Base-by-base conservation (phyloP, 2,329 filamentous ascomycete genomes). In the Penicillium fuscoglaucum region DNA sequence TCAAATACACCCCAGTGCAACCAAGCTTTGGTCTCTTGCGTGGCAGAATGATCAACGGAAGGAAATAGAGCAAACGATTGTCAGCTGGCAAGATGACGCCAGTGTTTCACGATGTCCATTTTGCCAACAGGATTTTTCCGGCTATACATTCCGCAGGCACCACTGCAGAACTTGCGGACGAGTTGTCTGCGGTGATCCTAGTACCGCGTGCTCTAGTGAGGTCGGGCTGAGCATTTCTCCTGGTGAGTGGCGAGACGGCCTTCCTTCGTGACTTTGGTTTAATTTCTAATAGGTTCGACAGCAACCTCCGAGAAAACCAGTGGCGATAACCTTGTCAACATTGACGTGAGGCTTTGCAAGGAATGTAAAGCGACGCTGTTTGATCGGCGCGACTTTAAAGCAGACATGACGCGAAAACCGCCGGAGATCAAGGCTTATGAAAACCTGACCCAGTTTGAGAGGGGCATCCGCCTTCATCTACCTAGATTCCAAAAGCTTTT, bases 81-180 rank as follows among this genome's bases (percentile, higher is more conserved):
- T 99, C 17, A 89, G 89, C 0, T 99, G 95, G 95, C 90, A 99
- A 74, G 93, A 98, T 52, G 95, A 99, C 74, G 83, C 88, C 0
- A 85, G 82, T 33, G 92, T 99, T 6, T 62, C 82, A 2, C 87
- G 87, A 63, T 99, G 95, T 71, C 95, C 95, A 0, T 96, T 96
- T 70, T 99, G 95, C 69, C 90, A 96, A 70, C 95, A 99, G 69
- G 91, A 96, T 57, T 99, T 99, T 74, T 89, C 91, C 0, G 89
- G 88, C 15, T 98, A 96, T 84, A 90, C 91, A 1, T 96, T 98
- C 70, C 86, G 95, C 68, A 83, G 95, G 65, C 95, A 98, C 74
- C 95, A 99, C 75, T 99, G 95, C 75, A 86, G 95, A 55, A 88
- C 96, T 75, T 99, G 95, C 69, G 95, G 95, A 4, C 86, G 89